Percentiles rank a stretch among this genome's conserved stretches.
Conservation (phyloP, 2,329 filamentous ascomycete species). For the Colletotrichum sp. region DNA sequence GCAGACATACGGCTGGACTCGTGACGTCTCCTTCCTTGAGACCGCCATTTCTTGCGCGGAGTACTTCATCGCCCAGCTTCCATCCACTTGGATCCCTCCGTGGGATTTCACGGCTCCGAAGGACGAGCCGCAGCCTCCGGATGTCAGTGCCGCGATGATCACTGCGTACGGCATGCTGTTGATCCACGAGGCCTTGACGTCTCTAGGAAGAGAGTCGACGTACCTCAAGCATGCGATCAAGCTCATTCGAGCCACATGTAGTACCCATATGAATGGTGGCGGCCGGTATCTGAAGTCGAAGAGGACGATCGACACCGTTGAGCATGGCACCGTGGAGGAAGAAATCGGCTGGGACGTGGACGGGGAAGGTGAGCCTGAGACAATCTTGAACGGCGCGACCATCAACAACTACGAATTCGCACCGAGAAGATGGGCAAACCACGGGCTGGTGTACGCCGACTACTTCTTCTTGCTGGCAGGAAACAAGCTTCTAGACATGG, state of each 20-base stretch:
- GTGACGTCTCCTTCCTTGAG: constrained; percentile 42
- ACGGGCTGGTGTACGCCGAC: constrained; percentile 55
- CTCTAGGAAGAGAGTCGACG: constrained; percentile 20
- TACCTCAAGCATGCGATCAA: constrained; percentile 32
- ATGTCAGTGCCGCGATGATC: constrained; percentile 42
- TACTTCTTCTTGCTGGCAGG: constrained; percentile 52
- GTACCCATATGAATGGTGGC: constrained; percentile 26
- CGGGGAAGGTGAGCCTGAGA: constrained; percentile 38
- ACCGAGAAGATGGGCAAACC: constrained; percentile 47
- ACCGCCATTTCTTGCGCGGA: constrained; percentile 48
- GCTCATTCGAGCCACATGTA: constrained; percentile 29
- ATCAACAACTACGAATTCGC: constrained; percentile 53
- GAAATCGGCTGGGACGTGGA: constrained; percentile 24
- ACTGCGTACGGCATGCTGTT: constrained; percentile 42
- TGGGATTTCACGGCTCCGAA: constrained; percentile 53
- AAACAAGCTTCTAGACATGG: constrained; percentile 44
- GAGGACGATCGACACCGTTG: constrained; percentile 26
- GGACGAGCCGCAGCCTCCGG: constrained; percentile 33
- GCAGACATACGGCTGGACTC: constrained; percentile 51
- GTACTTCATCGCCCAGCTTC: constrained; percentile 47
- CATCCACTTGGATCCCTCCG: constrained; percentile 43
- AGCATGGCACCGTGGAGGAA: constrained; percentile 23
- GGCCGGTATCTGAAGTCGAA: constrained; percentile 16
- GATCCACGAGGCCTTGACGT: constrained; percentile 32
- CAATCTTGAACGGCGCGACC: constrained; percentile 50